phyloP scores from a whole-genome alignment of 2,329 filamentous ascomycete species.

The Fusarium keratoplasticum region DNA sequence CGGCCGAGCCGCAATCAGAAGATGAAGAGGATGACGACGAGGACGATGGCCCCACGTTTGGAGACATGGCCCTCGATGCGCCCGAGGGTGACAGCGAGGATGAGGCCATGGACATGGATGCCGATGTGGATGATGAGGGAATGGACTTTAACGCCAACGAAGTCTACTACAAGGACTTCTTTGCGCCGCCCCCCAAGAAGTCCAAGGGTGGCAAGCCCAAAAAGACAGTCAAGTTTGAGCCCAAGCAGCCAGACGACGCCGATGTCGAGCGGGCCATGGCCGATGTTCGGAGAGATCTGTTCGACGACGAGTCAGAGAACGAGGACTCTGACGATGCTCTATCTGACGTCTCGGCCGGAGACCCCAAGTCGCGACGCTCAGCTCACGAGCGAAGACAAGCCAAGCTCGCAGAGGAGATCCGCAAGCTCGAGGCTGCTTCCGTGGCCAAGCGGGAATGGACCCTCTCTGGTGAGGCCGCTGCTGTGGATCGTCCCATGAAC shows the following conservation, averaged over 20 bases:
- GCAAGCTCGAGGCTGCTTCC: conserved; percentile 87
- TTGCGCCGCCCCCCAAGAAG: conserved; percentile 85
- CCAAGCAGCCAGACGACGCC: conserved; percentile 64
- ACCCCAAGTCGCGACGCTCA: conserved; percentile 80
- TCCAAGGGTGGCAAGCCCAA: conserved; percentile 62
- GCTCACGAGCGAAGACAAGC: conserved; percentile 89
- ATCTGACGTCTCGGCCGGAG: conserved; percentile 74
- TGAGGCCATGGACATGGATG: conserved; percentile 66
- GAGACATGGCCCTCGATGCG: conserved; percentile 79
- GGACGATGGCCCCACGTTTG: conserved; percentile 86
- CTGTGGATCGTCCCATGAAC: conserved; percentile 85
- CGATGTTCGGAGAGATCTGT: conserved; percentile 88
- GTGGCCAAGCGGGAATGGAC: conserved; percentile 94
- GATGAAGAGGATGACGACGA: conserved; percentile 71
- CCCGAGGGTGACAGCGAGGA: conserved; percentile 77
- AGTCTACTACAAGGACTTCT: conserved; percentile 93
- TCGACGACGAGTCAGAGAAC: conserved; percentile 78
- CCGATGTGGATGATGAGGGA: conserved; percentile 66
- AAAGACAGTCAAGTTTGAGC: conserved; percentile 53
- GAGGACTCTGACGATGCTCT: conserved; percentile 74
- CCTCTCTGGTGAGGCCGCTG: conserved; percentile 86
- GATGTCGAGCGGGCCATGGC: conserved; percentile 87
- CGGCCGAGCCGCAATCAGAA: conserved; percentile 37
- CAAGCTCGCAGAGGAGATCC: conserved; percentile 89
- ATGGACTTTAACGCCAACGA: conserved; percentile 83